Percentiles rank a stretch among this genome's conserved stretches.
Conservation (phyloP, 176 grass and related monocot genomes). For the Juncus effusus region DNA sequence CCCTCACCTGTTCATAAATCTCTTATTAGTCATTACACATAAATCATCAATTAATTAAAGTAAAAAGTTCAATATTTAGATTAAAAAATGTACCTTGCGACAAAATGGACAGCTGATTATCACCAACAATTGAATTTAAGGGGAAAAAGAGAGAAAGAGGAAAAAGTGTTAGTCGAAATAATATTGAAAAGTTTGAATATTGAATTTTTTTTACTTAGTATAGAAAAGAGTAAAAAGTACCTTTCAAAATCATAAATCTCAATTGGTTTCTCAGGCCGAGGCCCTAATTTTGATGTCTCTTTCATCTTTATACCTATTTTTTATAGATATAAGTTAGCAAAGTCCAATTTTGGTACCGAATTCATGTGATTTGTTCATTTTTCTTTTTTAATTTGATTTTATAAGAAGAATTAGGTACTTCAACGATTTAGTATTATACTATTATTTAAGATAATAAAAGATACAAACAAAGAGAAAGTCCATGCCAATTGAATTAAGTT, state of each 20-base stretch:
- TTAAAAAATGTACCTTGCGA: slow-evolving; percentile 55
- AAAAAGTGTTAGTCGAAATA: slow-evolving; percentile 7
- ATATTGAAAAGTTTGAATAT: neutral
- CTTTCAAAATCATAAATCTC: slow-evolving; percentile 98
- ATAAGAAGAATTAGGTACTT: no score
- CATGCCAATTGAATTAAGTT: no score
- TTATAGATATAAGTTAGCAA: slow-evolving; percentile 1
- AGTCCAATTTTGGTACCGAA: no score
- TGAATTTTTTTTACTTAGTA: neutral
- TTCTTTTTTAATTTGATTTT: no score
- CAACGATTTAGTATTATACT: no score
- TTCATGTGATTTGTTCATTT: slow-evolving; percentile 2
- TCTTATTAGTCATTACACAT: slow-evolving; percentile 14
- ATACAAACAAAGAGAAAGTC: no score
- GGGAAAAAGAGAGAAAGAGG: slow-evolving; percentile 21
- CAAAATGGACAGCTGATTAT: slow-evolving; percentile 87
- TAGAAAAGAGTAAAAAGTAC: slow-evolving; percentile 28
- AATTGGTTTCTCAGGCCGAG: slow-evolving; percentile 70
- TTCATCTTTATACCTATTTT: slow-evolving; percentile 69
- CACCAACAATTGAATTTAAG: slow-evolving; percentile 22
- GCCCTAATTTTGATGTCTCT: slow-evolving; percentile 80
- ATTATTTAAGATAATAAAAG: no score
- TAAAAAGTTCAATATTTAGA: neutral
- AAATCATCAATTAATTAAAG: neutral
- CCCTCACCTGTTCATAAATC: slow-evolving; percentile 63